Percentiles rank a stretch among this genome's conserved stretches.
Evolutionary conservation across 768 basidiomycete genomes (phyloP).

Genomic region (Hygrophorus pudorinus): DNA sequence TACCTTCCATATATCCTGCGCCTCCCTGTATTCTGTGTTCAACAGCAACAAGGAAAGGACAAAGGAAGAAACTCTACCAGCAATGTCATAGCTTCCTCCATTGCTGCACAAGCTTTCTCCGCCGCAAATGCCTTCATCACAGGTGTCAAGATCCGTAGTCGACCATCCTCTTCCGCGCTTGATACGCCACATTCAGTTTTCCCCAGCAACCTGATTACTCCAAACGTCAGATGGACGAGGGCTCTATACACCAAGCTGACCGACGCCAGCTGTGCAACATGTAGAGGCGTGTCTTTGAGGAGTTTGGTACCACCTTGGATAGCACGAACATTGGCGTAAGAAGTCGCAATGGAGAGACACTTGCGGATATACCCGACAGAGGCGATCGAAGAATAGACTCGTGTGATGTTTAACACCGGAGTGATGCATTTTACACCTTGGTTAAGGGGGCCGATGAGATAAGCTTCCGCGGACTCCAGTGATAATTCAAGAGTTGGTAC

Average conservation of each 20-base stretch:
- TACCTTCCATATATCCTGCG: slow-evolving; percentile 66
- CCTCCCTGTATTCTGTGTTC: slow-evolving; percentile 32
- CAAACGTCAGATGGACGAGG: slow-evolving; percentile 53
- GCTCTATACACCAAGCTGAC: slow-evolving; percentile 57
- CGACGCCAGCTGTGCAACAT: slow-evolving; percentile 55
- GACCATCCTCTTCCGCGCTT: slow-evolving; percentile 33
- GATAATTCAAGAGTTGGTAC: slow-evolving; percentile 71
- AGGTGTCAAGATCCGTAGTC: slow-evolving; percentile 59
- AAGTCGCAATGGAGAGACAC: slow-evolving; percentile 53
- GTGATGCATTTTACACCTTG: slow-evolving; percentile 59
- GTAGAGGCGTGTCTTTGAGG: slow-evolving; percentile 45
- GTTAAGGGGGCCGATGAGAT: slow-evolving; percentile 48
- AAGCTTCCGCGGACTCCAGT: slow-evolving; percentile 47
- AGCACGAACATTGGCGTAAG: slow-evolving; percentile 50
- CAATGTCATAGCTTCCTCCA: slow-evolving; percentile 67
- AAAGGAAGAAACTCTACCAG: slow-evolving; percentile 15
- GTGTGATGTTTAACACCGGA: slow-evolving; percentile 70
- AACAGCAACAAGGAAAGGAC: too few relatives aligned
- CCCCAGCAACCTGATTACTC: slow-evolving; percentile 48
- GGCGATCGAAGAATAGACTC: slow-evolving; percentile 51
- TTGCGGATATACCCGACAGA: slow-evolving; percentile 50
- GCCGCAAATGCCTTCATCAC: slow-evolving; percentile 63
- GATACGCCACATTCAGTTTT: slow-evolving; percentile 49
- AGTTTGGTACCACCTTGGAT: slow-evolving; percentile 42
- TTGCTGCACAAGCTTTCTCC: slow-evolving; percentile 48